Conservation (phyloP, 441 rosid genomes). For the Cnidoscolus chayamansa region DNA sequence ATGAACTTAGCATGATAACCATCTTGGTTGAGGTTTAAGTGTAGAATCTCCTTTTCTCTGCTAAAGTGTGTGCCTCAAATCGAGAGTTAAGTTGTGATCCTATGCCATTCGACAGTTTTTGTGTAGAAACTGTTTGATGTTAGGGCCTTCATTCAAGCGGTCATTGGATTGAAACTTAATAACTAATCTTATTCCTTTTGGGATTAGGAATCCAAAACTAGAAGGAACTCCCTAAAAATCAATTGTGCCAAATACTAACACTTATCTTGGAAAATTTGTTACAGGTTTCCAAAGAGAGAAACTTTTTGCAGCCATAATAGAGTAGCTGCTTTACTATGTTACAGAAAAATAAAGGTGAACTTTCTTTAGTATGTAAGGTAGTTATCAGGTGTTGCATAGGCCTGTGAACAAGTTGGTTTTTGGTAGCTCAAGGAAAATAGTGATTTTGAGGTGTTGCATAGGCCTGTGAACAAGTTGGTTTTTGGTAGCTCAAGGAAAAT, state of each 20-base stretch:
- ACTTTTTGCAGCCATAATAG: no score
- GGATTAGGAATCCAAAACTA: no score
- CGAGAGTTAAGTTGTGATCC: neutral
- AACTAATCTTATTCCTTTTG: no score
- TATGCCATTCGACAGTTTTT: neutral
- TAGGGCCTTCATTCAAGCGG: neutral
- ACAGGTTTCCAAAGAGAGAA: no score
- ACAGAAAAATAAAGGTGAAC: neutral
- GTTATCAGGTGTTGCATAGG: neutral
- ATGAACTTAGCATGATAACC: neutral
- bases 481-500: neutral
- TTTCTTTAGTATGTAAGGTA: neutral
- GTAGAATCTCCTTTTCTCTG: constrained; percentile 1
- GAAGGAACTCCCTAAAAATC: no score
- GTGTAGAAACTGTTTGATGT: neutral
- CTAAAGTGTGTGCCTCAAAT: neutral
- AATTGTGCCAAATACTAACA: no score
- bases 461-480: neutral
- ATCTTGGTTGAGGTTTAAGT: neutral
- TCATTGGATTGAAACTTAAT: neutral
- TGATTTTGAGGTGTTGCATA: neutral
- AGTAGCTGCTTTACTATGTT: neutral
- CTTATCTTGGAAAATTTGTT: no score
- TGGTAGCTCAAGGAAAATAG: neutral
- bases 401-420: neutral